These are phyloP conservation scores for Saccharomycopsis lassenensis DNA, from an alignment of 805 yeast genomes.

Conservation along the genomic window DNA sequence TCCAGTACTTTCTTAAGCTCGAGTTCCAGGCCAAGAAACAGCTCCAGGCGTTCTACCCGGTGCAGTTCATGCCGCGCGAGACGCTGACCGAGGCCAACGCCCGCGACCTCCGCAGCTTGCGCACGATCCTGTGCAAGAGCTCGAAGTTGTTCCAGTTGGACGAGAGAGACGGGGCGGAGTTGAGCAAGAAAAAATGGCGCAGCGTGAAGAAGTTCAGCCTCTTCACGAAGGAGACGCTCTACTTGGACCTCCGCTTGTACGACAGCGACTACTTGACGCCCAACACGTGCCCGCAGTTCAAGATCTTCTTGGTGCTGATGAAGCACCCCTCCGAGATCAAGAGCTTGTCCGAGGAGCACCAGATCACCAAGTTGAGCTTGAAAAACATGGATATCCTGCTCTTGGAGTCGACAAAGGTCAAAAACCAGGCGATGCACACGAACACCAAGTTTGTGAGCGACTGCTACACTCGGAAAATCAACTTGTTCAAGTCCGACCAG, in stretches of 20 bases:
- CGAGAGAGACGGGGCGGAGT: constrained; percentile 37
- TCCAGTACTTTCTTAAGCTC: no score
- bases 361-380: neutral
- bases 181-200: constrained; percentile 29
- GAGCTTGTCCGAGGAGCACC: neutral
- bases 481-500: neutral
- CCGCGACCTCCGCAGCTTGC: no score
- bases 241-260: constrained; percentile 9
- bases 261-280: constrained; percentile 12
- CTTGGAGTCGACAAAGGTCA: constrained; percentile 4
- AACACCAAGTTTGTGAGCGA: constrained; percentile 3
- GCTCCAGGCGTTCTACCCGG: no score
- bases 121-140: constrained; percentile 71
- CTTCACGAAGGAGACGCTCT: neutral
- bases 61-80: no score
- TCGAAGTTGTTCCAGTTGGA: constrained; percentile 60
- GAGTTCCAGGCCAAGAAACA: no score
- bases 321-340: constrained; percentile 1
- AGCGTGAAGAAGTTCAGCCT: neutral
- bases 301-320: constrained; percentile 4
- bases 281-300: constrained; percentile 4
- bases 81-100: no score
- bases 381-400: constrained; percentile 3
- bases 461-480: neutral
- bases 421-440: constrained; percentile 5